Evolutionary conservation across 148 eudicot species (phyloP), one percentile per base, ranked within the genome.

Genomic region (Pouteria glomerata): DNA sequence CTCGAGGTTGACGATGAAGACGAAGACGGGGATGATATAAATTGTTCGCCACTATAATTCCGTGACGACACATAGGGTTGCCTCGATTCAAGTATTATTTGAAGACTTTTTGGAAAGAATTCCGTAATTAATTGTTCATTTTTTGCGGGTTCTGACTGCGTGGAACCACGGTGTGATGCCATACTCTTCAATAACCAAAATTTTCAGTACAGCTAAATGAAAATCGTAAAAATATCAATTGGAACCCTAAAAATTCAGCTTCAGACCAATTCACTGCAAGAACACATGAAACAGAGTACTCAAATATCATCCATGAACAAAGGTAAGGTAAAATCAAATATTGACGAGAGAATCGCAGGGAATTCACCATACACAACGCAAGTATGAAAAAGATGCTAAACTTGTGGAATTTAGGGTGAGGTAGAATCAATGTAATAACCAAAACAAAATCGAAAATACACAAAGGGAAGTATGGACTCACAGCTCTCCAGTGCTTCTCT

Each of bases 111-210:
- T 1, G 95, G 81, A 72, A 86, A 91, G 64, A 93, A 86, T 58
- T 91, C 95, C 23, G 97, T 91, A 63, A 93, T 86, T 64, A 93
- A 89, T 66, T 93, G 98, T 75, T 91, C 98, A 83, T 84, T 86
- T 66, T 86, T 90, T 1, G 92, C 92, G 39, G 88, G 87, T 57
- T 93, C 96, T 0, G 89, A 73, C 48, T 93, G 92, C 71, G 75
- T 76, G 73, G 80, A 82, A 14, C 90, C 90, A 42, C 79, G 86
- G 82, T 76, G 63, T 61, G 89, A 83, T 57, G 97, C 88, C 95
- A 91, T 89, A 51, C 34, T 80, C 21, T 29, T 59, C n/a, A 51
- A 33, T 13, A 24, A 33, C 21, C 30, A 30, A 71, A 63, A 47
- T 26, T 74, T 41, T 21, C 47, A 34, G 10, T 16, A 48, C 57